A percentile compares a stretch with the other conserved stretches of the same genome.
Evolutionary conservation across 192 early-diverging fungal genomes (phyloP).

Genomic region (Backusella morwellensis): DNA sequence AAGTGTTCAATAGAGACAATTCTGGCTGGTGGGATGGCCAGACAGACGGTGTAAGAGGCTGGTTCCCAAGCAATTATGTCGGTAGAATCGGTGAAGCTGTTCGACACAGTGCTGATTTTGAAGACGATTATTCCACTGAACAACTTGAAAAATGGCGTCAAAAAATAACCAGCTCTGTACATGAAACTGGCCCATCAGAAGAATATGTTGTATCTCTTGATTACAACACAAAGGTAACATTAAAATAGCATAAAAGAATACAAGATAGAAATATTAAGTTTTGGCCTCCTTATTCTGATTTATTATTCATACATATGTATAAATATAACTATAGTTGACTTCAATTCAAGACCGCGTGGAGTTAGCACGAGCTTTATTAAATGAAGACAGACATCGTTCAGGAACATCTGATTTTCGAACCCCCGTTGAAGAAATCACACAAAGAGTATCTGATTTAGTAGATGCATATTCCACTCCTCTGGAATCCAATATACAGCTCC

Average conservation of each 20-base stretch:
- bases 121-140: constrained; percentile 29
- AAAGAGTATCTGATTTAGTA: constrained; percentile 14
- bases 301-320: neutral
- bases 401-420: constrained; percentile 16
- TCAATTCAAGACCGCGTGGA: constrained; percentile 9
- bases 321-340: constrained; percentile 2
- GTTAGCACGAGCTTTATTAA: constrained; percentile 12
- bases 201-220: neutral
- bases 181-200: neutral
- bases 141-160: constrained; percentile 18
- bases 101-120: constrained; percentile 25
- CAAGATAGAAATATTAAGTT: constrained; percentile 5
- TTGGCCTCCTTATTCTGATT: neutral
- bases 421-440: constrained; percentile 14
- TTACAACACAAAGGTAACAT: neutral
- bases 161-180: neutral
- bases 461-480: neutral
- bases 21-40: constrained; percentile 98
- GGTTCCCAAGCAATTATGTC: constrained; percentile 92
- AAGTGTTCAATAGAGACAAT: constrained; percentile 83
- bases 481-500: constrained; percentile 15
- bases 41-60: constrained; percentile 73
- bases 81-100: constrained; percentile 50
- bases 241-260: neutral
- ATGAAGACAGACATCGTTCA: constrained; percentile 18